phyloP scores from a whole-genome alignment of 768 basidiomycete species.

The Cantharellus anzutake region DNA sequence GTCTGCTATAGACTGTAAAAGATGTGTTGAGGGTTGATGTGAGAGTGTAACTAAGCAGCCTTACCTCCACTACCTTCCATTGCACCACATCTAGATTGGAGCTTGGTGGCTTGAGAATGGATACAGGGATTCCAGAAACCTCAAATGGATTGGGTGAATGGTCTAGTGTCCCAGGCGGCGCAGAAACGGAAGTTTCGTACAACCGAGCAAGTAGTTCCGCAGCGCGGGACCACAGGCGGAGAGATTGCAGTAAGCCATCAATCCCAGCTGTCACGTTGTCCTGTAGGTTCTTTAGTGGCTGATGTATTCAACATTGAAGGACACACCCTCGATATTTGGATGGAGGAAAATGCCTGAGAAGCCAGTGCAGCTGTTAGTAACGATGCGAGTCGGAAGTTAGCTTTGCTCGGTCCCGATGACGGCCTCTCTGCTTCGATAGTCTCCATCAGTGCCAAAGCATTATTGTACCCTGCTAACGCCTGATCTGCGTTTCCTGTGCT shows the following conservation, averaged over 20 bases:
- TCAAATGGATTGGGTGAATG: constrained; percentile 35
- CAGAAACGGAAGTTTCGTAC: too few relatives aligned
- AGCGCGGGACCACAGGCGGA: constrained; percentile 69
- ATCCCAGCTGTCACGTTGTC: constrained; percentile 38
- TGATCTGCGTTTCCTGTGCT: constrained; percentile 6
- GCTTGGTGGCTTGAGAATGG: constrained; percentile 16
- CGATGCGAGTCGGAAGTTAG: constrained; percentile 35
- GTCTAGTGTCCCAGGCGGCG: constrained; percentile 4
- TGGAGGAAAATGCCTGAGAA: constrained; percentile 41
- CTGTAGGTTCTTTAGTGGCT: constrained; percentile 22
- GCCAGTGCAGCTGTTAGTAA: constrained; percentile 61
- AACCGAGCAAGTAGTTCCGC: constrained; percentile 38
- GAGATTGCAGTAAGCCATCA: constrained; percentile 40
- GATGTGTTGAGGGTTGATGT: background rate
- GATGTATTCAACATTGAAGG: constrained; percentile 2
- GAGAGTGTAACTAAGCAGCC: background rate
- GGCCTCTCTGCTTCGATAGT: constrained; percentile 28
- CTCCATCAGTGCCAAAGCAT: constrained; percentile 20
- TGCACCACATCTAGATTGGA: constrained; percentile 34
- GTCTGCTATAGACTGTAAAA: constrained; percentile 31
- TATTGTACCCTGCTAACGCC: constrained; percentile 5
- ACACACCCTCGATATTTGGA: constrained; percentile 47
- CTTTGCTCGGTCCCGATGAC: constrained; percentile 33
- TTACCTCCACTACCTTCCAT: constrained; percentile 50
- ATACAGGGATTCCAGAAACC: background rate